phyloP scores from a whole-genome alignment of 495 filamentous ascomycete genomes.

The Neurospora sp. region DNA sequence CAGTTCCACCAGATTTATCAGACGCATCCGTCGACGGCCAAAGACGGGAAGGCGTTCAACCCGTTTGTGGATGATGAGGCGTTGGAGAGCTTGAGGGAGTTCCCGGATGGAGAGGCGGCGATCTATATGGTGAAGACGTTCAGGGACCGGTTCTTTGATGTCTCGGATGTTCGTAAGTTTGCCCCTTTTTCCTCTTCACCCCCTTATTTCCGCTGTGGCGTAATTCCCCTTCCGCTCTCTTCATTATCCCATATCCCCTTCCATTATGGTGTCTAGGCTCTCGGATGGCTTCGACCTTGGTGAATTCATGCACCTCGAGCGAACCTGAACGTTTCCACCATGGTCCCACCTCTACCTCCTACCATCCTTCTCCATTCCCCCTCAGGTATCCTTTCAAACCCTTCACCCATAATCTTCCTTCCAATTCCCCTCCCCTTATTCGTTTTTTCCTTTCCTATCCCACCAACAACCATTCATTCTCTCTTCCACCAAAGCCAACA shows the following conservation, averaged over 20 bases:
- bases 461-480: not conserved
- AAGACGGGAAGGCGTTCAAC: constrained; percentile 32
- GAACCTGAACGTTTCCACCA: not conserved
- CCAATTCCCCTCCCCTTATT: not conserved
- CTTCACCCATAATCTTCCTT: not conserved
- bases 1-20: constrained; percentile 46
- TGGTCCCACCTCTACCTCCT: not conserved
- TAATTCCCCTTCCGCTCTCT: not conserved
- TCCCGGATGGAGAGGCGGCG: constrained; percentile 24
- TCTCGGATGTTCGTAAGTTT: constrained; percentile 29
- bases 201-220: not conserved
- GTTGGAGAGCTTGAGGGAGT: constrained; percentile 22
- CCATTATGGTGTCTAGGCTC: not conserved
- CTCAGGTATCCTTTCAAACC: not conserved
- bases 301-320: not conserved
- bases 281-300: not conserved
- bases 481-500: not conserved
- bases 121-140: constrained; percentile 31
- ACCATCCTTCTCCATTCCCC: not conserved
- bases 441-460: not conserved
- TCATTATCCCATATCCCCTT: not conserved
- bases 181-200: not conserved
- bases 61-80: constrained; percentile 29
- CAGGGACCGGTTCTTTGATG: constrained; percentile 26
- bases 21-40: constrained; percentile 33